Conservation (phyloP, 108 stramenopile genomes). For the Epipyxis sp. region DNA sequence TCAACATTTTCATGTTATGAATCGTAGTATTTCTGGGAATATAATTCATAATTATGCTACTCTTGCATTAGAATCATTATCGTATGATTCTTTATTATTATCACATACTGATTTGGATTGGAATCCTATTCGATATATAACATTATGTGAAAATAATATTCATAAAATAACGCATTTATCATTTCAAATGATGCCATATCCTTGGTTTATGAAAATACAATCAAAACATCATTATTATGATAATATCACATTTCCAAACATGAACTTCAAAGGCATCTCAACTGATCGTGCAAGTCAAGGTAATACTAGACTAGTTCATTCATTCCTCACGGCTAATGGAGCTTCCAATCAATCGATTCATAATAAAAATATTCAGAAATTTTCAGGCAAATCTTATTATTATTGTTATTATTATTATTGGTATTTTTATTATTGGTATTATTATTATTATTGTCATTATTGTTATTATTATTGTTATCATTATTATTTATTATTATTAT, state of each 20-base stretch:
- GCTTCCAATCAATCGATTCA: too few species aligned
- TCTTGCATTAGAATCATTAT: too few species aligned
- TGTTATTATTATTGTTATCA: conserved; percentile 10
- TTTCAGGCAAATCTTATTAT: too few species aligned
- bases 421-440: too few species aligned
- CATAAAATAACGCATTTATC: conserved; percentile 46
- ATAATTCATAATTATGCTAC: too few species aligned
- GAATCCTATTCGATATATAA: conserved; percentile 50
- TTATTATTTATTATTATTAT: not conserved
- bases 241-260: conserved; percentile 8
- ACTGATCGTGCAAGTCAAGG: conserved; percentile 41
- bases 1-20: too few species aligned
- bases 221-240: not conserved
- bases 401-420: too few species aligned
- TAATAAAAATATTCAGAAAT: too few species aligned
- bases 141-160: conserved; percentile 40
- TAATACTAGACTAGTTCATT: conserved; percentile 36
- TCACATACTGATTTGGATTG: conserved; percentile 55
- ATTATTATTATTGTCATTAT: too few species aligned
- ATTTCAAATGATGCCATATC: conserved; percentile 57
- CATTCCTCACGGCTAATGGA: conserved; percentile 42
- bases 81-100: conserved; percentile 36
- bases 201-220: conserved; percentile 44
- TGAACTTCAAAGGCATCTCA: conserved; percentile 33
- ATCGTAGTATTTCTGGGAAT: too few species aligned